Evolutionary conservation across 192 early-diverging fungal species (phyloP).

Genomic region (Chytriomyces confervae): DNA sequence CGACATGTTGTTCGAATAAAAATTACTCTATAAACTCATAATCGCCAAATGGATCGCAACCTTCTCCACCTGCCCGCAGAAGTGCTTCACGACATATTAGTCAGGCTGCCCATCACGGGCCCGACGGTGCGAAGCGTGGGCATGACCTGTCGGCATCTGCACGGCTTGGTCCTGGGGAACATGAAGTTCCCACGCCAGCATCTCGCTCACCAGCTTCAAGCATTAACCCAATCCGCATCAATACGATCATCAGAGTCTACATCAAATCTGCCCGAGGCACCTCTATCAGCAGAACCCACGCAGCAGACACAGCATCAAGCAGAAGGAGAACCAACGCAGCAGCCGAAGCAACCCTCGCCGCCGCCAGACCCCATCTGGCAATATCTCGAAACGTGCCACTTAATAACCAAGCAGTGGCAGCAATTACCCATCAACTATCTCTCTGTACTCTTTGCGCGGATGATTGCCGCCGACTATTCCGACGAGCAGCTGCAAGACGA

Average conservation of each 20-base stretch:
- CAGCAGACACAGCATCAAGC: no score
- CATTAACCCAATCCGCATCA: not conserved
- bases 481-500: not conserved
- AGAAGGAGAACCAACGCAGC: no score
- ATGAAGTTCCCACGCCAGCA: not conserved
- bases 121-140: not conserved
- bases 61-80: not conserved
- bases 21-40: no score
- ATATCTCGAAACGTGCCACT: not conserved
- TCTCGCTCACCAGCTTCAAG: not conserved
- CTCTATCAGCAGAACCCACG: no score
- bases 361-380: not conserved
- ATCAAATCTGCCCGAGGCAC: no score
- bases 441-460: not conserved
- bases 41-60: no score
- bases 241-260: not conserved
- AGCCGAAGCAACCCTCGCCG: no score
- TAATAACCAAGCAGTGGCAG: not conserved
- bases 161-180: not conserved
- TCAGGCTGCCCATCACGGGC: not conserved
- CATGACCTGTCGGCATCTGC: not conserved
- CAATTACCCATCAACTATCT: not conserved
- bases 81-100: not conserved
- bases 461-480: not conserved
- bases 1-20: no score